Conservation (phyloP, 2,329 filamentous ascomycete species). For the Paraphaeosphaeria sporulosa region DNA sequence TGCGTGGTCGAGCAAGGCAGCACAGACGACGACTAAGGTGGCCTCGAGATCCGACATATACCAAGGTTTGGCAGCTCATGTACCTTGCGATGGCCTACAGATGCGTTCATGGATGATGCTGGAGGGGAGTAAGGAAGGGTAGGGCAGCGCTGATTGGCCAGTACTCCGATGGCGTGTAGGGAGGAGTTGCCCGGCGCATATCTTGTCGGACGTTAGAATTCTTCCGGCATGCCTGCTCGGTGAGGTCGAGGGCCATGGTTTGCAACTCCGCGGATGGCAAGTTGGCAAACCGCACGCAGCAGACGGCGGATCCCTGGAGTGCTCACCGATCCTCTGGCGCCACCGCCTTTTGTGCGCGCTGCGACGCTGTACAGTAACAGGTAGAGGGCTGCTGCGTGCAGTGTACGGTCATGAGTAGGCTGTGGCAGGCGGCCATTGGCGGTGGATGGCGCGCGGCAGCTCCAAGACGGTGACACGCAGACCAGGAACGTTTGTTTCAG, state of each 20-base stretch:
- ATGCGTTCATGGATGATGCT: neutral
- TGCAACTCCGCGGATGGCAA: too few species aligned
- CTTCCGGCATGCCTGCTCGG: neutral
- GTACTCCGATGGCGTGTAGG: neutral
- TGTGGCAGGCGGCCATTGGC: neutral
- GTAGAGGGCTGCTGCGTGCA: neutral
- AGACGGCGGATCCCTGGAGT: constrained; percentile 4
- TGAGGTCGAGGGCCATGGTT: too few species aligned
- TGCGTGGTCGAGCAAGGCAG: constrained; percentile 7
- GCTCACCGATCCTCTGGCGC: neutral
- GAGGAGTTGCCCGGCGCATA: too few species aligned
- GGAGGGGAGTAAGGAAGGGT: neutral
- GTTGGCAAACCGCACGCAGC: neutral
- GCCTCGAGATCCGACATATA: neutral
- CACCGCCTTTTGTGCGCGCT: constrained; percentile 12
- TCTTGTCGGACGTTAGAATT: neutral
- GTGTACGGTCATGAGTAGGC: neutral
- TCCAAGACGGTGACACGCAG: neutral
- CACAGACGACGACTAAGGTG: constrained; percentile 10
- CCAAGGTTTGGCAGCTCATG: neutral
- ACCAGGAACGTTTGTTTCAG: constrained; percentile 13
- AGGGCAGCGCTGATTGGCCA: neutral
- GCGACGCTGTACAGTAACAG: constrained; percentile 12
- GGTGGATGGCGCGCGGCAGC: neutral
- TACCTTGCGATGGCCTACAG: constrained; percentile 1